Conservation (phyloP, 2,329 filamentous ascomycete genomes). For the Emmonsiellopsis sp. region DNA sequence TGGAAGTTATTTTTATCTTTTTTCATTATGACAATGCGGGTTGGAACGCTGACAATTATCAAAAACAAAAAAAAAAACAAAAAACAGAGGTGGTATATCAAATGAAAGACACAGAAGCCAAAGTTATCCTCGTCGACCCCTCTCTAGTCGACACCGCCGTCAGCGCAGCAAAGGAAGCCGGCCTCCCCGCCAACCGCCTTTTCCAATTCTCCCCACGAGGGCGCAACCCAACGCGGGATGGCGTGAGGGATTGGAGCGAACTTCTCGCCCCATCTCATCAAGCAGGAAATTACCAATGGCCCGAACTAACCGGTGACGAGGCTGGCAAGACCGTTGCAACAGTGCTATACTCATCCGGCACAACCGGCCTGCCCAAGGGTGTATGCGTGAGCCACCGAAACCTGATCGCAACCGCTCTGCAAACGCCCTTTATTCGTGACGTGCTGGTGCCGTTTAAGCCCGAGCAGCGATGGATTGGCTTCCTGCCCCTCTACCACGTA, state of each 20-base stretch:
- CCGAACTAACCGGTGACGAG: conserved; percentile 1
- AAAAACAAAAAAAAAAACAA: background rate
- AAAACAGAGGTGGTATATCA: conserved; percentile 42
- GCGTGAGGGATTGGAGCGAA: conserved; percentile 15
- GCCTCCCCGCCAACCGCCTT: conserved; percentile 11
- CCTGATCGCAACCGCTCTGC: conserved; percentile 63
- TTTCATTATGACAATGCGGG: too few relatives aligned
- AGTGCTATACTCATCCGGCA: conserved; percentile 70
- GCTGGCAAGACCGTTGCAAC: conserved; percentile 28
- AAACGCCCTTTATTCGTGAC: conserved; percentile 35
- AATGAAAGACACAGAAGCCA: conserved; percentile 42
- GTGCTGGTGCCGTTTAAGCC: background rate
- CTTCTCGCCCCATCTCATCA: background rate
- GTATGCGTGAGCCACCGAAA: conserved; percentile 80
- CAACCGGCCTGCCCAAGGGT: conserved; percentile 83
- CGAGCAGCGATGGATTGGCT: conserved; percentile 4
- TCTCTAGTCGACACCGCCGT: conserved; percentile 35
- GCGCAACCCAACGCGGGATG: conserved; percentile 6
- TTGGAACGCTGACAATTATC: too few relatives aligned
- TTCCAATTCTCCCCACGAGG: conserved; percentile 15
- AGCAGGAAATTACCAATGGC: conserved; percentile 2
- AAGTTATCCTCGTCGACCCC: conserved; percentile 42
- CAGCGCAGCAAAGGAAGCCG: conserved; percentile 17
- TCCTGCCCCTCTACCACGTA: conserved; percentile 7
- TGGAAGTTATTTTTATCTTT: background rate